Conservation (phyloP, 2,329 filamentous ascomycete species). For the Microsporum audouinii region DNA sequence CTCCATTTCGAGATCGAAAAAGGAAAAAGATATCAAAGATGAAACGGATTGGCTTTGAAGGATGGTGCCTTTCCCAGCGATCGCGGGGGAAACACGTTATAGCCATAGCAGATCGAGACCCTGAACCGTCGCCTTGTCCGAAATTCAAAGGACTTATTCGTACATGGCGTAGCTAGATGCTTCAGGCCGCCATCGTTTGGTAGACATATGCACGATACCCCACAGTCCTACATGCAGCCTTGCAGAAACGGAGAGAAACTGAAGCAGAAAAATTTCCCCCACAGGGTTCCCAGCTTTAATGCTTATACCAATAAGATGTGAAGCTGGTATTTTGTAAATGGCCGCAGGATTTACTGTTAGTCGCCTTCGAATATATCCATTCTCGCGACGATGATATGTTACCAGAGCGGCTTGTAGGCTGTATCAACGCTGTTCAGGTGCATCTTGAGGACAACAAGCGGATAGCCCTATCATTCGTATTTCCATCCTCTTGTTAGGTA, state of each 20-base stretch:
- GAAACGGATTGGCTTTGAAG: not conserved
- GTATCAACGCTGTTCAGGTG: too few relatives aligned
- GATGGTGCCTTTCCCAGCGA: not conserved
- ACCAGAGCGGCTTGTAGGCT: too few relatives aligned
- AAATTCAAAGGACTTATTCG: not conserved
- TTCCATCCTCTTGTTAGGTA: not conserved
- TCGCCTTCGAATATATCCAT: too few relatives aligned
- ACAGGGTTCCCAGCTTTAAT: not conserved
- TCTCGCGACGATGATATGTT: too few relatives aligned
- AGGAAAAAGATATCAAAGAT: not conserved
- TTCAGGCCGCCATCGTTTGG: not conserved
- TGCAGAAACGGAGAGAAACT: not conserved
- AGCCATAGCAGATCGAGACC: not conserved
- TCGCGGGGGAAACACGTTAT: not conserved
- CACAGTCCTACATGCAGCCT: not conserved
- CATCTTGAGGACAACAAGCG: too few relatives aligned
- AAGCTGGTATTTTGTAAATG: not conserved
- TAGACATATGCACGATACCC: not conserved
- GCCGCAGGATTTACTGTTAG: not conserved
- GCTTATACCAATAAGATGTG: not conserved
- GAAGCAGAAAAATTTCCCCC: not conserved
- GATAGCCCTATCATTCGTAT: too few relatives aligned
- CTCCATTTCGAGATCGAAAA: not conserved
- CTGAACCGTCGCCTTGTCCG: not conserved
- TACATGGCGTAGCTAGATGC: not conserved